Conservation (phyloP, 2,329 filamentous ascomycete genomes). For the Fusarium coffeatum region DNA sequence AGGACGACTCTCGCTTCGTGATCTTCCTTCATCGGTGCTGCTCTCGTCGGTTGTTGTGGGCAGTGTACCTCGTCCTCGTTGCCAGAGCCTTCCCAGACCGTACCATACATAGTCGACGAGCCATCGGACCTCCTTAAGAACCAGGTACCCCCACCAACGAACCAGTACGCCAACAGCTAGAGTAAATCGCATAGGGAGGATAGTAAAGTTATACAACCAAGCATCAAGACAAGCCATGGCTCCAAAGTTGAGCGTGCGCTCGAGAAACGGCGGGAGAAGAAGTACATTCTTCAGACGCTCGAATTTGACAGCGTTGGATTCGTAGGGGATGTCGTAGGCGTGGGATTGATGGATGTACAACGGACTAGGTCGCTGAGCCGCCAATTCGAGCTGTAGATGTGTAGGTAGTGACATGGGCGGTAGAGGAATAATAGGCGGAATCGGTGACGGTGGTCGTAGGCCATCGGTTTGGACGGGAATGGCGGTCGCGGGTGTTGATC, state of each 20-base stretch:
- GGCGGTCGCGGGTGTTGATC: slow-evolving; percentile 42
- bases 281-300: slow-evolving; percentile 92
- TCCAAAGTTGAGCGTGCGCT: slow-evolving; percentile 88
- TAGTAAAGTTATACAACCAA: slow-evolving; percentile 97
- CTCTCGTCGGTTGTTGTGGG: slow-evolving; percentile 50
- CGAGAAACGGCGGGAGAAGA: slow-evolving; percentile 81
- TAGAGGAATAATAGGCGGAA: slow-evolving; percentile 67
- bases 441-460: slow-evolving; percentile 58
- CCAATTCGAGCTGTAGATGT: slow-evolving; percentile 72
- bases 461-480: slow-evolving; percentile 45
- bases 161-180: slow-evolving; percentile 81
- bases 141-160: slow-evolving; percentile 80
- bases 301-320: slow-evolving; percentile 91
- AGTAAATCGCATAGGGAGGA: slow-evolving; percentile 87
- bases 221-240: slow-evolving; percentile 92
- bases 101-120: slow-evolving; percentile 81
- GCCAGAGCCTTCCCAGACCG: slow-evolving; percentile 84
- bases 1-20: slow-evolving; percentile 49
- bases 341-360: slow-evolving; percentile 73
- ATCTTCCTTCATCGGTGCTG: slow-evolving; percentile 53
- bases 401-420: slow-evolving; percentile 76
- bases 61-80: slow-evolving; percentile 61
- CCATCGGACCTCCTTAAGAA: slow-evolving; percentile 78
- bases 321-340: slow-evolving; percentile 76
- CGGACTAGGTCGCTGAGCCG: slow-evolving; percentile 70